Evolutionary conservation across 768 basidiomycete species (phyloP), one percentile per base, ranked within the genome.

Genomic region (Lyophyllum decastes): DNA sequence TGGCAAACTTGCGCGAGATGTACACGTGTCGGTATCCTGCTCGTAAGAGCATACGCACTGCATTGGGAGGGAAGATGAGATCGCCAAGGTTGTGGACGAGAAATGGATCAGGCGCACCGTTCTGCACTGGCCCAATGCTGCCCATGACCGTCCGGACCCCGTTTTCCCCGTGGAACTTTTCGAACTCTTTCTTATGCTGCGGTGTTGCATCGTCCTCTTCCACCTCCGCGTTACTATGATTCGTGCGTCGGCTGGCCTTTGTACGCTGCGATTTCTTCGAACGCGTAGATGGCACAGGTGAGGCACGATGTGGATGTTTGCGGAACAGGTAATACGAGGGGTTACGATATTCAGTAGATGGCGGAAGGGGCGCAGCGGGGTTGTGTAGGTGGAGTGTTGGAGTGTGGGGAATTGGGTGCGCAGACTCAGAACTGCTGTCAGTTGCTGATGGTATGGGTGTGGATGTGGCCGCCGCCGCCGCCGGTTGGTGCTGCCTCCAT

Each of bases 81-180:
- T 25, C 10, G 33, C 16, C n/a, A 22, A 19, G 25, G 47, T 21
- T 41, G 53, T 52, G 53, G 30, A 49, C 26, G 45, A 49, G 35
- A 52, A 30, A 26, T 59, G 46, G 14, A 44, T 25, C 26, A 22
- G 25, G 70, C 84, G 52, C 57, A 92, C 94, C 94, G 71, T 91
- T 86, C 50, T 88, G 77, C 41, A 94, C 92, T n/a, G 93, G 89
- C 0, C 95, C 96, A 56, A 98, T 93, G 61, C 83, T 87, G 2
- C 97, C 97, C 61, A 88, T 79, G 16, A 99, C 90, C 3, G 95
- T 98, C 50, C 96, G 79, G 9, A 98, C 95, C 0, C 97, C 97
- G 64, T 95, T 95, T 73, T 91, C 90, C 19, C 82, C 82, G 63
- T 96, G 94, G 64, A 98, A 98, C 62, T 82, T 84, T 65, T 92